Evolutionary conservation across 2,329 filamentous ascomycete genomes (phyloP).

Genomic region (Canariomyces notabilis): DNA sequence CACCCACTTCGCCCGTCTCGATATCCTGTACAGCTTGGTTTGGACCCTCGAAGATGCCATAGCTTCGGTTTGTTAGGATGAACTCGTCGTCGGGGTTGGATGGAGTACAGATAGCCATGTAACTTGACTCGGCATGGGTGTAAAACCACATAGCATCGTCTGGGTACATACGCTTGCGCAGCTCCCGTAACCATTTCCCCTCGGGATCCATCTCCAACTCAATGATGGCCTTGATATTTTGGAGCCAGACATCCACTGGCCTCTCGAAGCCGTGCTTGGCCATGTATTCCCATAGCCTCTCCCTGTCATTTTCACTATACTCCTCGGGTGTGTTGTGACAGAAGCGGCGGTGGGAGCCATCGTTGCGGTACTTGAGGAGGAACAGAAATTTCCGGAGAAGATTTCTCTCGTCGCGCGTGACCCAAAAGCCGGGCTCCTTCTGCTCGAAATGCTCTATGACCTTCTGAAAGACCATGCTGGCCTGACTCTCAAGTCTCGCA

Average conservation of each 20-base stretch:
- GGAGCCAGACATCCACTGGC: slow-evolving; percentile 28
- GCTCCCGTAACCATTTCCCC: slow-evolving; percentile 18
- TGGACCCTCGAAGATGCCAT: slow-evolving; percentile 26
- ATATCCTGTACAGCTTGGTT: slow-evolving; percentile 14
- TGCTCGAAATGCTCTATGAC: slow-evolving; percentile 17
- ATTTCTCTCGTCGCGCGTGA: slow-evolving; percentile 33
- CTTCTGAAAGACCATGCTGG: slow-evolving; percentile 15
- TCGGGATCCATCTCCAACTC: slow-evolving; percentile 25
- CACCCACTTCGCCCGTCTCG: slow-evolving; percentile 11
- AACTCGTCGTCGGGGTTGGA: slow-evolving; percentile 20
- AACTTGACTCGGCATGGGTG: slow-evolving; percentile 20
- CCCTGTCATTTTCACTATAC: slow-evolving; percentile 30
- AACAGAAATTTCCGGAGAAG: slow-evolving; percentile 42
- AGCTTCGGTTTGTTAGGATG: slow-evolving; percentile 19
- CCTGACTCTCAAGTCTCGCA: slow-evolving; percentile 16
- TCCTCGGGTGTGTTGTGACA: slow-evolving; percentile 29
- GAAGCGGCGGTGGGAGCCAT: slow-evolving; percentile 32
- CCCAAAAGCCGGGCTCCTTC: slow-evolving; percentile 20
- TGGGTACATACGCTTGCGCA: slow-evolving; percentile 23
- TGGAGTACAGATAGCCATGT: slow-evolving; percentile 28
- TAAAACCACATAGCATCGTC: slow-evolving; percentile 26
- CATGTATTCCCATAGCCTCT: slow-evolving; percentile 24
- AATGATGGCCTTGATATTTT: slow-evolving; percentile 25
- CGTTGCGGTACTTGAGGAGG: slow-evolving; percentile 40
- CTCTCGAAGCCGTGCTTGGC: slow-evolving; percentile 22